Percentiles rank a stretch among this genome's conserved stretches.
phyloP scores from a whole-genome alignment of 257 asterid species.

The Lithospermum erythrorhizon region DNA sequence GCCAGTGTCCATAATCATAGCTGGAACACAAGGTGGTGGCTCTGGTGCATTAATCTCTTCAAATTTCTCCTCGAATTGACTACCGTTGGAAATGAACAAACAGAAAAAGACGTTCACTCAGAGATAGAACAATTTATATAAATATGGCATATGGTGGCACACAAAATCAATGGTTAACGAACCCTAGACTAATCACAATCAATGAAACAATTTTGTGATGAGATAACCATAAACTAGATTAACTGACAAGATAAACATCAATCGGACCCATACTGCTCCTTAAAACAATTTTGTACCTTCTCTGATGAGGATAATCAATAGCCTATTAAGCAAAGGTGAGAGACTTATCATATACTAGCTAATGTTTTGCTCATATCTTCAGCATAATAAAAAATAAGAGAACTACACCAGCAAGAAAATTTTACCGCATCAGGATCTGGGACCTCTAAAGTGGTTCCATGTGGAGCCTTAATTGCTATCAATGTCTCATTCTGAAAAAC shows the following conservation, averaged over 20 bases:
- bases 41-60: constrained; percentile 49
- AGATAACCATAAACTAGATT: constrained; percentile 3
- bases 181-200: not conserved
- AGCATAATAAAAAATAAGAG: not conserved
- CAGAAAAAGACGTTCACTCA: not conserved
- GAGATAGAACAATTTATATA: not conserved
- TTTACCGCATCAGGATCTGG: constrained; percentile 90
- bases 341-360: not conserved
- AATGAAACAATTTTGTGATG: constrained; percentile 56
- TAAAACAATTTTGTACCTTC: constrained; percentile 71
- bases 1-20: constrained; percentile 49
- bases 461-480: constrained; percentile 95
- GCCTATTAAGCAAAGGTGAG: constrained; percentile 34
- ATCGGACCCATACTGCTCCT: constrained; percentile 93
- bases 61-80: constrained; percentile 76
- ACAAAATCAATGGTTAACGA: not conserved
- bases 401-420: constrained; percentile 5
- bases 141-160: not conserved
- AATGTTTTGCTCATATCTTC: not conserved
- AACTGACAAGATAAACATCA: constrained; percentile 90
- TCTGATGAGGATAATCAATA: constrained; percentile 81
- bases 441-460: constrained; percentile 90
- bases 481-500: constrained; percentile 74
- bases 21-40: constrained; percentile 35
- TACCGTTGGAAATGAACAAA: constrained; percentile 17